Base-by-base conservation (phyloP, 1,284 basidiomycete species). In the Austroboletus niveus region DNA sequence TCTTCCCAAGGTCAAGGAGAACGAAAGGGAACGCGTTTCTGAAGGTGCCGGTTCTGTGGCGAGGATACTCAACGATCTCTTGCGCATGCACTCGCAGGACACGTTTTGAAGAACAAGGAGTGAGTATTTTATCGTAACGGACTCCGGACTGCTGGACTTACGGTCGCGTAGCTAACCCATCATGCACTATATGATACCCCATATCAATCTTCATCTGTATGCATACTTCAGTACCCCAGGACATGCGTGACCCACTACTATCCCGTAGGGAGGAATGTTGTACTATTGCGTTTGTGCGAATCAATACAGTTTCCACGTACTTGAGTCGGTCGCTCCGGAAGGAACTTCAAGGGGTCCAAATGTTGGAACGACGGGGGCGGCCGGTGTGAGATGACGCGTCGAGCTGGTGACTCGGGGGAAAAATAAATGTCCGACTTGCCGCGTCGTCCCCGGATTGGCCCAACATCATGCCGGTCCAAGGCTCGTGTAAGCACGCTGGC, bases 41-140 rank as follows among this genome's bases (percentile, higher is more conserved):
- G 72, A 74, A 49, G 84, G 79, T 15, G 80, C 81, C 4, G 74
- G 75, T 47, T 64, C 61, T 34, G 79, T 78, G 53, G 74, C 72
- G 51, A 72, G 84, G 52, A 75, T 72, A 61, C 66, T 87, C 55
- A 84, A 81, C 62, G 80, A 84, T 56, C 66, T 86, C 31, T 62
- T 79, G 55, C 66, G 63, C 24, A 59, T 65, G 49, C 57, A 64
- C 49, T 54, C 57, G 27, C 61, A 66, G 40, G 68, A 70, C 24
- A 20, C 39, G 10, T 52, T 63, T 53, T 63, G 57, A 62, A 55
- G 47, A 44, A 42, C 53, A 58, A 56, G 54, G 58, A 66, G 69
- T 69, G 44, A 68, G 66, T 61, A 7, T 5, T 48, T 17, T 11
- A 14, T 27, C 22, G 10, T 5, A 24, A 31, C 14, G 14, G n/a